These are phyloP conservation scores for Tephrocybe sp. DNA, from an alignment of 768 basidiomycete species.

Conservation along the genomic window DNA sequence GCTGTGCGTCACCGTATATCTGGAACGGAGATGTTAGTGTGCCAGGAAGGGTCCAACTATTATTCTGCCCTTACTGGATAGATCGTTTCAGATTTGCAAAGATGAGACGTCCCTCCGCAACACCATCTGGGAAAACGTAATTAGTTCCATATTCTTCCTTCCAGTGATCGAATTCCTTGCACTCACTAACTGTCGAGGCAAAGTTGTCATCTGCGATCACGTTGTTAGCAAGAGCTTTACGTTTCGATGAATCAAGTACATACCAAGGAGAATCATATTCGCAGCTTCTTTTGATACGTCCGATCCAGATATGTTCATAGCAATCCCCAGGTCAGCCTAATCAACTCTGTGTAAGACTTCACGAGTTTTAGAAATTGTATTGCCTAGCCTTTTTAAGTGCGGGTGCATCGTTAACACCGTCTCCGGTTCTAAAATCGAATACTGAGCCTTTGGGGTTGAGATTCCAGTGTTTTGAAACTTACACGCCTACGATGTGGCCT, in stretches of 20 bases:
- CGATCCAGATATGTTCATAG: conserved; percentile 75
- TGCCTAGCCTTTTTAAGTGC: conserved; percentile 57
- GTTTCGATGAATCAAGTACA: not conserved
- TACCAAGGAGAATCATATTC: conserved; percentile 71
- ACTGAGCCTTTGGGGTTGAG: too few species aligned
- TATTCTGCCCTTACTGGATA: conserved; percentile 49
- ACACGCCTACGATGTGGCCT: conserved; percentile 74
- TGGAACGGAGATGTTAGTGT: conserved; percentile 19
- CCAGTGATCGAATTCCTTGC: not conserved
- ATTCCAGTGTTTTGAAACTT: conserved; percentile 33
- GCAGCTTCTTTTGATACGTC: conserved; percentile 77
- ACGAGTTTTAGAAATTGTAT: not conserved
- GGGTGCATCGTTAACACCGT: conserved; percentile 73
- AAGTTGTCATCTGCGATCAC: conserved; percentile 62
- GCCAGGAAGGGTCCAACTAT: not conserved
- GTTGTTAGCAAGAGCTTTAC: not conserved
- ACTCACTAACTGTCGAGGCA: conserved; percentile 69
- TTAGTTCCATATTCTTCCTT: not conserved
- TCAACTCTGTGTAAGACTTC: not conserved
- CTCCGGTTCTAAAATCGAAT: conserved; percentile 70
- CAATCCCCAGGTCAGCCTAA: conserved; percentile 68
- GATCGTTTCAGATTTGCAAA: conserved; percentile 73
- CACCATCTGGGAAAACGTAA: conserved; percentile 47
- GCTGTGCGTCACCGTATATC: conserved; percentile 66
- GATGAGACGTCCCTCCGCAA: conserved; percentile 67